Evolutionary conservation across 2,329 filamentous ascomycete genomes (phyloP).

Genomic region (Colletotrichum chrysophilum): DNA sequence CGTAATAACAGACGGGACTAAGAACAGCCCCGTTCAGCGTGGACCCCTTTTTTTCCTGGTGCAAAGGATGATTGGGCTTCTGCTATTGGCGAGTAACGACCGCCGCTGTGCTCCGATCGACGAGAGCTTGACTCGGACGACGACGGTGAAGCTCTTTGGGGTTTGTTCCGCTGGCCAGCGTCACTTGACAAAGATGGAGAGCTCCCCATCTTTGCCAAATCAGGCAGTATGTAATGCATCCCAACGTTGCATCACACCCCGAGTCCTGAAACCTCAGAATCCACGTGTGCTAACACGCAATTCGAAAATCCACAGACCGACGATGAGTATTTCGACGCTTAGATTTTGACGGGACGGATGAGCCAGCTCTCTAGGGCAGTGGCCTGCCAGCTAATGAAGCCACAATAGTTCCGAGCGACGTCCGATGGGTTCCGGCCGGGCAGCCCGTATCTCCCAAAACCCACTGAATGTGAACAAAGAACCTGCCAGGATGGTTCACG

Average conservation of each 20-base stretch:
- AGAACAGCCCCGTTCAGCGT: not conserved
- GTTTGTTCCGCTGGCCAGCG: not conserved
- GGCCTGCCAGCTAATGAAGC: not conserved
- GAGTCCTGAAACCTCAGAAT: slow-evolving; percentile 8
- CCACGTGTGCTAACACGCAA: not conserved
- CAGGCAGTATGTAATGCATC: not conserved
- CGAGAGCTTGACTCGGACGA: slow-evolving; percentile 15
- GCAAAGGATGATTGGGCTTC: not conserved
- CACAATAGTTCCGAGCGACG: slow-evolving; percentile 1
- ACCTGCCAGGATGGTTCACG: not conserved
- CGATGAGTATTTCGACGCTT: not conserved
- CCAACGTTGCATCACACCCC: not conserved
- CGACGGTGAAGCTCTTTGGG: not conserved
- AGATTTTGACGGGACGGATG: not conserved
- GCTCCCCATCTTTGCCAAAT: not conserved
- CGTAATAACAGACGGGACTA: slow-evolving; percentile 5
- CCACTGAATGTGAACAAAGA: not conserved
- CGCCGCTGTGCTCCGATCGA: not conserved
- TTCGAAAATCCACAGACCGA: not conserved
- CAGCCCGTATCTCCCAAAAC: not conserved
- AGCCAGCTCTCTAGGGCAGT: not conserved
- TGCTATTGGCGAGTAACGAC: not conserved
- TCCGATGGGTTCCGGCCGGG: not conserved
- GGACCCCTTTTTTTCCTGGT: not conserved
- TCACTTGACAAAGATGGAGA: not conserved